Conservation (phyloP, 2,329 filamentous ascomycete genomes). For the Fusarium marasasianum region DNA sequence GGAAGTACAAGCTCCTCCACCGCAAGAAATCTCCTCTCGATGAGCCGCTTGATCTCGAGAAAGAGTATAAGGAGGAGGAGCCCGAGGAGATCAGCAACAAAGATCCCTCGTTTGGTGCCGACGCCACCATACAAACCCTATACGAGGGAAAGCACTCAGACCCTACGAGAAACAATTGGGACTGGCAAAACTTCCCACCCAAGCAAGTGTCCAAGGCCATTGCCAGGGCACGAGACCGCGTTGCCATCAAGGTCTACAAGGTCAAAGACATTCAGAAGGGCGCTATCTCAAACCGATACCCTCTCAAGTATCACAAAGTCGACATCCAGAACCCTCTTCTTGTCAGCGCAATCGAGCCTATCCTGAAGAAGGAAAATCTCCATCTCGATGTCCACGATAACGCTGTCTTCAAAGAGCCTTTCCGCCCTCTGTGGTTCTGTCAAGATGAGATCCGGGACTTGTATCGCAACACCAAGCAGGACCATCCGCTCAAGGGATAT, state of each 20-base stretch:
- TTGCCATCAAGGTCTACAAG: slow-evolving; percentile 59
- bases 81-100: slow-evolving; percentile 29
- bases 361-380: slow-evolving; percentile 54
- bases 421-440: slow-evolving; percentile 55
- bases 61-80: slow-evolving; percentile 8
- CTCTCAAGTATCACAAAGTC: slow-evolving; percentile 53
- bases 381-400: slow-evolving; percentile 51
- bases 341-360: slow-evolving; percentile 53
- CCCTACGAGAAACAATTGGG: slow-evolving; percentile 26
- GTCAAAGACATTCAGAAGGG: slow-evolving; percentile 55
- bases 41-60: slow-evolving; percentile 30
- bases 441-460: slow-evolving; percentile 53
- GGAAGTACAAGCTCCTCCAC: slow-evolving; percentile 45
- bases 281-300: slow-evolving; percentile 49
- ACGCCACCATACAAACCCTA: slow-evolving; percentile 50
- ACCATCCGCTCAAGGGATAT: slow-evolving; percentile 48
- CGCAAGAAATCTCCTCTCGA: slow-evolving; percentile 30
- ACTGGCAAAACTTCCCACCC: slow-evolving; percentile 55
- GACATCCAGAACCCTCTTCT: slow-evolving; percentile 55
- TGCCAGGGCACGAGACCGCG: slow-evolving; percentile 49
- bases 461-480: slow-evolving; percentile 39
- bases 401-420: slow-evolving; percentile 52
- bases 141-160: slow-evolving; percentile 50
- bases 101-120: slow-evolving; percentile 43
- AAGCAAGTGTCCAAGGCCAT: slow-evolving; percentile 53